Base-by-base conservation (phyloP, 163 green algal species). In the Botryococcus braunii region DNA sequence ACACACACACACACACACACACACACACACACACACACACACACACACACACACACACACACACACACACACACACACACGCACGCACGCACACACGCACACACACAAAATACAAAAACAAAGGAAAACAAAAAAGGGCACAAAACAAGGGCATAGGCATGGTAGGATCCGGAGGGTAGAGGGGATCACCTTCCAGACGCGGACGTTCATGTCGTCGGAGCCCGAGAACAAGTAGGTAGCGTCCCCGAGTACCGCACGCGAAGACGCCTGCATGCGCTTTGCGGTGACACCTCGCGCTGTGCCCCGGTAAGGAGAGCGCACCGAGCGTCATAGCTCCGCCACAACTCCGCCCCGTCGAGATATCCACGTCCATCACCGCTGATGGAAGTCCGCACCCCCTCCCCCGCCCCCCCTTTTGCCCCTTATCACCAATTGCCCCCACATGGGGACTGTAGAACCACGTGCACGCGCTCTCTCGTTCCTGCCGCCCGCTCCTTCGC, bases 151-250 rank as follows among this genome's bases (percentile, higher is more conserved):
- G 46, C 46, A 52, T 21, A 52, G 46, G 46, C 13, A 21, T 13
- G 13, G 46, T 52, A 21, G n/a, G n/a, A n/a, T n/a, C n/a, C n/a
- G n/a, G n/a, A 55, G 46, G 17, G 23, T 55, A 17, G n/a, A 27
- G 52, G 23, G 36, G 40, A 56, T 35, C 69, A 86, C 83, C 83
- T 98, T 98, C 93, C 93, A 98, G 31, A 97, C 74, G 43, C 94
- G 83, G n/a, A 99, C 81, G 83, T 99, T 99, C 89, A 97, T 96
- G 86, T 99, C 94, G 68, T 99, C 94, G 34, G 79, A 92, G 63
- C 91, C 94, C 13, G 79, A 91, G 78, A 97, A 93, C 8, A 99
- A 87, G 71, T 98, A 99, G 21, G 81, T 84, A 7, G 76, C 94
- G 69, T 99, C 94, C 0, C 87, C 89, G 56, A 88, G 82, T 95